phyloP scores from a whole-genome alignment of 164 flowering plant species.

The Hamamelis virginiana region DNA sequence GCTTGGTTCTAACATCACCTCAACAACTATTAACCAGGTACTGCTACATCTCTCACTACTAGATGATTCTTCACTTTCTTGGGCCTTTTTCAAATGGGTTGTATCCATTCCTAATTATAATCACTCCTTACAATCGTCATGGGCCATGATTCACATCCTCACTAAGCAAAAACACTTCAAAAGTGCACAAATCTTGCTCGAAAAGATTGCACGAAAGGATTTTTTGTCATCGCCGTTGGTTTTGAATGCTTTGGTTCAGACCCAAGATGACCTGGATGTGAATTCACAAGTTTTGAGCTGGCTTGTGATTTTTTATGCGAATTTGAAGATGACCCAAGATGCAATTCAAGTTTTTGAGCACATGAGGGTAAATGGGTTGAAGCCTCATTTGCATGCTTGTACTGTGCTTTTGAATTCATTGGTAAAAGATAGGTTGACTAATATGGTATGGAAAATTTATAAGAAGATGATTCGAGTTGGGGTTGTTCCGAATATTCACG shows the following conservation, averaged over 20 bases:
- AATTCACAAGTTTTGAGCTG: slow-evolving; percentile 84
- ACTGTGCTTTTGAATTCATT: slow-evolving; percentile 64
- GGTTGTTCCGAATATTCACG: slow-evolving; percentile 60
- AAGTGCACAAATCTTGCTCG: slow-evolving; percentile 60
- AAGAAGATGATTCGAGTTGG: slow-evolving; percentile 62
- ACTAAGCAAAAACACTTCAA: slow-evolving; percentile 52
- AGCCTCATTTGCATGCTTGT: slow-evolving; percentile 82
- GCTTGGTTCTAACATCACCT: slow-evolving; percentile 33
- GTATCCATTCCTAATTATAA: slow-evolving; percentile 58
- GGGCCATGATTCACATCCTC: slow-evolving; percentile 75
- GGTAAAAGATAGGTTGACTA: slow-evolving; percentile 62
- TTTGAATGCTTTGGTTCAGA: slow-evolving; percentile 49
- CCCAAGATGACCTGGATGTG: slow-evolving; percentile 38
- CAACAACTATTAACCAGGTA: slow-evolving; percentile 39
- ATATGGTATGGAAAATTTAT: slow-evolving; percentile 68
- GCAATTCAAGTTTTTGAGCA: slow-evolving; percentile 78
- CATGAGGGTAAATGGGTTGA: slow-evolving; percentile 50
- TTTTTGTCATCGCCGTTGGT: slow-evolving; percentile 67
- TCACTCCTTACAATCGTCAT: slow-evolving; percentile 59
- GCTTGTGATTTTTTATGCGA: slow-evolving; percentile 68
- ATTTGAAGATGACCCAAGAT: slow-evolving; percentile 64
- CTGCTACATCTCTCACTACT: slow-evolving; percentile 34
- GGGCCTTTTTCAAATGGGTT: slow-evolving; percentile 70
- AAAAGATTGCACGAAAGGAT: slow-evolving; percentile 55
- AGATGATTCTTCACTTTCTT: slow-evolving; percentile 31